phyloP scores from a whole-genome alignment of 345 rosid genomes.

The Leavenworthia alabamica region DNA sequence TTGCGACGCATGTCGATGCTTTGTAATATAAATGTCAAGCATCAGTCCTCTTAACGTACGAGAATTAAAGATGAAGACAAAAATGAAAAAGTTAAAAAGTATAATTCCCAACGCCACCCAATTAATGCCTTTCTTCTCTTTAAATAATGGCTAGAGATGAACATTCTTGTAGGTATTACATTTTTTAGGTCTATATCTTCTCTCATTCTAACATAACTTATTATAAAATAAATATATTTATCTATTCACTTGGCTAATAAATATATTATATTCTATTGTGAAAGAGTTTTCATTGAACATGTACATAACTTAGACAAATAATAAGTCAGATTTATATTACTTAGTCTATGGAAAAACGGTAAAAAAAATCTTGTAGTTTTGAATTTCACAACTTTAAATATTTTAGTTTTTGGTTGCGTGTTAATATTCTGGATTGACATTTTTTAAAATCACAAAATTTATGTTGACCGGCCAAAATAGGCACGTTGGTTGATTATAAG shows the following conservation, averaged over 20 bases:
- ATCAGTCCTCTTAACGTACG: background rate
- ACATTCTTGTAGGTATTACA: background rate
- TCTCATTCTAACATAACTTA: too few species aligned
- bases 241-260: background rate
- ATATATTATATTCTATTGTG: background rate
- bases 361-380: too few species aligned
- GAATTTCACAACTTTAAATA: too few species aligned
- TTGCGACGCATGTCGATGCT: conserved; percentile 8
- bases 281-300: background rate
- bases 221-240: background rate
- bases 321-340: too few species aligned
- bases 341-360: too few species aligned
- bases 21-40: background rate
- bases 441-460: too few species aligned
- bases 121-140: conserved; percentile 16
- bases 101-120: conserved; percentile 13
- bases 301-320: background rate
- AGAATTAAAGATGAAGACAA: background rate
- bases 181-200: background rate
- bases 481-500: too few species aligned
- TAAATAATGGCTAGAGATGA: conserved; percentile 34
- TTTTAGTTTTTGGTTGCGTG: too few species aligned
- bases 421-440: too few species aligned
- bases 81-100: background rate
- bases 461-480: too few species aligned